Evolutionary conservation across 495 filamentous ascomycete species (phyloP).

Genomic region (Lasiosphaeria miniovina): DNA sequence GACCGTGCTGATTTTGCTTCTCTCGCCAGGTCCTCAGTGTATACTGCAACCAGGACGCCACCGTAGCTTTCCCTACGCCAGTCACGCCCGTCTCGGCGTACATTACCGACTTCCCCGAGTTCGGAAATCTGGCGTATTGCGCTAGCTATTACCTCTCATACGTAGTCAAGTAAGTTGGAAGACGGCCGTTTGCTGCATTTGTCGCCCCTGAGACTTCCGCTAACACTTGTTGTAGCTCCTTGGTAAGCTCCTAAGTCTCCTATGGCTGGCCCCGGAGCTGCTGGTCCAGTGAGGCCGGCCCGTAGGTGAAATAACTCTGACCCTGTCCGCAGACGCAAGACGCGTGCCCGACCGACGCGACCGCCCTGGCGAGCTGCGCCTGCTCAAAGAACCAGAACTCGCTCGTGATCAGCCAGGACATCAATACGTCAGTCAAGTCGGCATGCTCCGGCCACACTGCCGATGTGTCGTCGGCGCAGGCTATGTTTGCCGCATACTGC

Average conservation of each 20-base stretch:
- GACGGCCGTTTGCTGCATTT: neutral
- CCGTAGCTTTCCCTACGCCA: conserved; percentile 35
- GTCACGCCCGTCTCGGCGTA: conserved; percentile 37
- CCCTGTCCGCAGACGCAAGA: conserved; percentile 21
- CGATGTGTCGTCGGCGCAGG: conserved; percentile 46
- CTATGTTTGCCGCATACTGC: conserved; percentile 49
- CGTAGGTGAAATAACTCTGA: neutral
- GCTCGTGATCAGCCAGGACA: conserved; percentile 31
- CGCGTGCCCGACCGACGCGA: conserved; percentile 38
- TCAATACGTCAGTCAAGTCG: conserved; percentile 40
- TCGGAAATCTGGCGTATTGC: conserved; percentile 42
- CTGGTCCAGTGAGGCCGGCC: no score
- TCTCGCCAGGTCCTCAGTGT: conserved; percentile 26
- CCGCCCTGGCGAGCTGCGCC: conserved; percentile 44
- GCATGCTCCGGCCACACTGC: conserved; percentile 37
- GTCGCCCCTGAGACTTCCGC: neutral
- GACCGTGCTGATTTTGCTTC: conserved; percentile 5
- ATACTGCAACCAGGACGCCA: conserved; percentile 45
- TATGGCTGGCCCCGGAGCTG: neutral
- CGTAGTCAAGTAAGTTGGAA: conserved; percentile 34
- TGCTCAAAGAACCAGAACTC: conserved; percentile 49
- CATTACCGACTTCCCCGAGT: conserved; percentile 47
- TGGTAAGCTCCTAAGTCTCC: conserved; percentile 24
- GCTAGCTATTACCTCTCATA: conserved; percentile 38
- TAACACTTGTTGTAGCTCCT: conserved; percentile 27